Evolutionary conservation across 495 filamentous ascomycete species (phyloP).

Genomic region (Trichoderma orchidacearum): DNA sequence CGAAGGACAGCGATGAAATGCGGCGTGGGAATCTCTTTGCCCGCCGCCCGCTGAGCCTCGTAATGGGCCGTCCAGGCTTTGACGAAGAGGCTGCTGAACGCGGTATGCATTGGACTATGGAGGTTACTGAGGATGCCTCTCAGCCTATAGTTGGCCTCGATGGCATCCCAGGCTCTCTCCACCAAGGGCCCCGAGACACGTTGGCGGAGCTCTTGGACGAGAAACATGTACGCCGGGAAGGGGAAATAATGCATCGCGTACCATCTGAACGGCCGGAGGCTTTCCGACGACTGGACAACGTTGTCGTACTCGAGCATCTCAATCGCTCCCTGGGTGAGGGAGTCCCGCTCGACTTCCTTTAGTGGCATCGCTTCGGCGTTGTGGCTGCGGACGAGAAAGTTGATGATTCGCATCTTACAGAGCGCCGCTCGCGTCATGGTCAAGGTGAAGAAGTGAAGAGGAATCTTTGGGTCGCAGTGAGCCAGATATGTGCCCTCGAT

Average conservation of each 20-base stretch:
- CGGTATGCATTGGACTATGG: slow-evolving; percentile 36
- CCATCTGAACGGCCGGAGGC: slow-evolving; percentile 35
- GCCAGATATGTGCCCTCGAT: slow-evolving; percentile 47
- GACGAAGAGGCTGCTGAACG: slow-evolving; percentile 33
- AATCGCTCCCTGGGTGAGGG: slow-evolving; percentile 31
- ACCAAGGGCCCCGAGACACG: slow-evolving; percentile 33
- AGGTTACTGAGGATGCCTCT: slow-evolving; percentile 25
- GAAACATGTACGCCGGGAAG: slow-evolving; percentile 38
- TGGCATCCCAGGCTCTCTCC: slow-evolving; percentile 38
- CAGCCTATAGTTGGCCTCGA: slow-evolving; percentile 33
- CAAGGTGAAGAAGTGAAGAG: slow-evolving; percentile 40
- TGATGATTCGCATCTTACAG: slow-evolving; percentile 31
- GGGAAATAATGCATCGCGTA: slow-evolving; percentile 39
- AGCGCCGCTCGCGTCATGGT: slow-evolving; percentile 33
- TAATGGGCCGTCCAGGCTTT: slow-evolving; percentile 40
- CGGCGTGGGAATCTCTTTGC: slow-evolving; percentile 22
- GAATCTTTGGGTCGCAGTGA: slow-evolving; percentile 46
- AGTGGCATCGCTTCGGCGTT: slow-evolving; percentile 10
- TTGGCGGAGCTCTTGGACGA: slow-evolving; percentile 32
- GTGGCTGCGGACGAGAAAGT: slow-evolving; percentile 14
- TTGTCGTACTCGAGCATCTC: slow-evolving; percentile 40
- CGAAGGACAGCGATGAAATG: slow-evolving; percentile 26
- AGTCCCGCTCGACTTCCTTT: slow-evolving; percentile 25
- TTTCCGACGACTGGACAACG: slow-evolving; percentile 28
- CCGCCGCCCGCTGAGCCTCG: slow-evolving; percentile 25